Base-by-base conservation (phyloP, 371 early-diverging fungal species). In the Chytridium lagenaria region DNA sequence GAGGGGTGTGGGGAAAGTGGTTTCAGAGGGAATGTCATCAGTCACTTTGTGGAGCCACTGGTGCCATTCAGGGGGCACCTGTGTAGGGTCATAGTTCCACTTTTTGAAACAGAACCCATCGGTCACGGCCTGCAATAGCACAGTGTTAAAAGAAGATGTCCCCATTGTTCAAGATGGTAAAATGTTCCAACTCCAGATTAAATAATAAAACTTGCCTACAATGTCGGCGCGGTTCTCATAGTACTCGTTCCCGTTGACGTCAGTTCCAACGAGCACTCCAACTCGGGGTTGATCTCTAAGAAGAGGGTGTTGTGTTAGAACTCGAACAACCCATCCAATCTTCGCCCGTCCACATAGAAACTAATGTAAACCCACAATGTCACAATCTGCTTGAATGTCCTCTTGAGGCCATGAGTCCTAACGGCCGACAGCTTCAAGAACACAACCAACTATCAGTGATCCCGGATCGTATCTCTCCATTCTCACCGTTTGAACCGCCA, bases 41-140 rank as follows among this genome's bases (percentile, higher is more conserved):
- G 91, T 89, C 73, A 91, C 86, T 72, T 87, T 88, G 81, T 90
- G 91, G 63, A 96, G 85, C 98, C 98, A 97, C 77, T 91, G 89
- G 86, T 95, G 94, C 95, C 98, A 97, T 84, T 93, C 94, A 52
- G 98, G 91, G 33, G 95, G 91, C 68, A 96, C 90, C 82, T 93
- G 92, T 44, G 88, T 87, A 37, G 92, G 87, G 77, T 96, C 96
- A 57, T 74, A 86, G 73, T 87, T 84, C 81, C 90, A 91, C 72
- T 84, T 85, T 66, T 88, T 90, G 73, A 90, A 94, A n/a, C 67
- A 94, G 81, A 67, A 94, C 92, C 98, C 98, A 97, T 72, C 98
- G 92, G 80, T 92, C 94, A 83, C 98, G 95, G 26, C 71, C 79
- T 75, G 68, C 37, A 52, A 30, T 10, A 30, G 5, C 44, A 3